Evolutionary conservation across 1,284 basidiomycete genomes (phyloP).

Genomic region (Ceratobasidium papillatum): DNA sequence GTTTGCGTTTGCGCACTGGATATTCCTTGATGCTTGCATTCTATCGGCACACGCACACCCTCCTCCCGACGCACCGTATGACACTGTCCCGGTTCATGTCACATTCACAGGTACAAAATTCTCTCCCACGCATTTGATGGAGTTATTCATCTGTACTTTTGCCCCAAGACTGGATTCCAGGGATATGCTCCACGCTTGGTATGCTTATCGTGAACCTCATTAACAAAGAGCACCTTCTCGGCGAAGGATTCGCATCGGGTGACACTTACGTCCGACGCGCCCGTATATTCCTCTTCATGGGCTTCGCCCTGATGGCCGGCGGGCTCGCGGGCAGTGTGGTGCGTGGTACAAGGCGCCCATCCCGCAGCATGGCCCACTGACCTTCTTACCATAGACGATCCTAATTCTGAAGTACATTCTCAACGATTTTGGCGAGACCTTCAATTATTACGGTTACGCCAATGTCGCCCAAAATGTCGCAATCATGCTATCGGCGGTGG

Average conservation of each 20-base stretch:
- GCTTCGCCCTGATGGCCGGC: conserved; percentile 96
- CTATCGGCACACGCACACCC: conserved; percentile 84
- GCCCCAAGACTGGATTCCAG: conserved; percentile 91
- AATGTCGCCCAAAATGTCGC: conserved; percentile 92
- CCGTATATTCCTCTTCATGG: conserved; percentile 89
- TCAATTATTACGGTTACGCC: conserved; percentile 92
- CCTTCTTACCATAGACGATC: conserved; percentile 67
- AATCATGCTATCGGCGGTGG: conserved; percentile 88
- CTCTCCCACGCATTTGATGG: neutral
- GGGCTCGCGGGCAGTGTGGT: conserved; percentile 94
- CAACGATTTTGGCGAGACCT: conserved; percentile 75
- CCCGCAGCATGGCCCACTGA: conserved; percentile 16
- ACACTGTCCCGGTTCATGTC: conserved; percentile 85
- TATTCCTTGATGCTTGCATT: conserved; percentile 94
- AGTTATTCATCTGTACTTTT: conserved; percentile 45
- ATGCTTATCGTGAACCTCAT: conserved; percentile 94
- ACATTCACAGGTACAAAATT: conserved; percentile 54
- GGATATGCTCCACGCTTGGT: conserved; percentile 91
- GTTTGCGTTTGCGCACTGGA: conserved; percentile 95
- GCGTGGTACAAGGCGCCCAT: conserved; percentile 52
- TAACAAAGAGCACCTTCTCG: conserved; percentile 90
- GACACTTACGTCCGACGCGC: conserved; percentile 92
- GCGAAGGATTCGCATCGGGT: conserved; percentile 73
- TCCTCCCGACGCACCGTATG: conserved; percentile 71
- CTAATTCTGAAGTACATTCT: conserved; percentile 93